Percentiles rank a stretch among this genome's conserved stretches.
These are phyloP conservation scores for Bisporella sp. DNA, from an alignment of 2,329 filamentous ascomycete species.

Conservation along the genomic window DNA sequence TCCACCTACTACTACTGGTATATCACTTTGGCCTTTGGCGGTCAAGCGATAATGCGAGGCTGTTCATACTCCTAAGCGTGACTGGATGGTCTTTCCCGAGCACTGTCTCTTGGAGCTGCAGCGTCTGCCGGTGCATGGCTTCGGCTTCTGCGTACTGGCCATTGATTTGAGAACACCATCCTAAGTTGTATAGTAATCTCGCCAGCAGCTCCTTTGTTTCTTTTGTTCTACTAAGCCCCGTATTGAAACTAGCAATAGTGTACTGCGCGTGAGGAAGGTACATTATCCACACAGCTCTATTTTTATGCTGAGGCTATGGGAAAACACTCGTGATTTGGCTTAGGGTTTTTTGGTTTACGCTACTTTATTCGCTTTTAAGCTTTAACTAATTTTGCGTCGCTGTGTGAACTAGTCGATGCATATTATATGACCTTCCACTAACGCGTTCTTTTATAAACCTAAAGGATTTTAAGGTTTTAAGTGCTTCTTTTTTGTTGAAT, in stretches of 20 bases:
- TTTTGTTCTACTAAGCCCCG: background rate
- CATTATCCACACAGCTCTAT: background rate
- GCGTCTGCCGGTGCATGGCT: too few relatives aligned
- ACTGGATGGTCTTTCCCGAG: background rate
- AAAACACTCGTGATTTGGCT: conserved; percentile 4
- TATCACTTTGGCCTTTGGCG: background rate
- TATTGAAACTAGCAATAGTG: background rate
- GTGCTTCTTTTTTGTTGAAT: conserved; percentile 1
- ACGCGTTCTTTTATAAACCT: conserved; percentile 3
- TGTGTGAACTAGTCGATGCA: conserved; percentile 1
- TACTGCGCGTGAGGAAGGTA: conserved; percentile 1
- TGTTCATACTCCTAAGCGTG: conserved; percentile 8
- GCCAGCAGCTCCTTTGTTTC: background rate
- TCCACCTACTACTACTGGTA: too few relatives aligned
- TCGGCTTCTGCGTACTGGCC: background rate
- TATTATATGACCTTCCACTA: background rate
- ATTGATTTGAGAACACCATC: background rate
- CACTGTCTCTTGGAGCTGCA: too few relatives aligned
- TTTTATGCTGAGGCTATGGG: conserved; percentile 7
- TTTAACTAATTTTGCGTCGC: conserved; percentile 3
- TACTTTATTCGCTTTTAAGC: background rate
- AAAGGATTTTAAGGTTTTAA: conserved; percentile 6
- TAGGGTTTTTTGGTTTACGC: background rate
- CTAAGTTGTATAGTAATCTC: background rate
- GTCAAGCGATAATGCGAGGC: conserved; percentile 4